A percentile compares a stretch with the other conserved stretches of the same genome.
Evolutionary conservation across 2,329 filamentous ascomycete genomes (phyloP).

Genomic region (Diplodia corticola): DNA sequence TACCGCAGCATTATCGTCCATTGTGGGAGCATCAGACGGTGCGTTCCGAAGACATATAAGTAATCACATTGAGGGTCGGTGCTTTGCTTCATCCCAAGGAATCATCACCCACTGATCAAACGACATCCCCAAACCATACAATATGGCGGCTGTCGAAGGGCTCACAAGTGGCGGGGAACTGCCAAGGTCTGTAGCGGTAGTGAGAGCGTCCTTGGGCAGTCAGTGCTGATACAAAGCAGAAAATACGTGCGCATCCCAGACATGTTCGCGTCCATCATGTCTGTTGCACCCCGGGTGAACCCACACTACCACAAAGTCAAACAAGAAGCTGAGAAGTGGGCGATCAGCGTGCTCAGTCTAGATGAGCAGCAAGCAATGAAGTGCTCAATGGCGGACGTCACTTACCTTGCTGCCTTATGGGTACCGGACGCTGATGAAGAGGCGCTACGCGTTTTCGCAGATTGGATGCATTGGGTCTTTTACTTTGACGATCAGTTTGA

Average conservation of each 20-base stretch:
- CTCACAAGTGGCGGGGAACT: background rate
- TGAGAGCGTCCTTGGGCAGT: no score
- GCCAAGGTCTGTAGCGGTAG: background rate
- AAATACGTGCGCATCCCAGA: slow-evolving; percentile 2
- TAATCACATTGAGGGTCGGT: background rate
- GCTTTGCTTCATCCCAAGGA: background rate
- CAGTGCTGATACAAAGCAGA: background rate
- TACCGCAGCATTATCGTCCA: no score
- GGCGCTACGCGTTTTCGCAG: background rate
- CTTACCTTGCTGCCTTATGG: background rate
- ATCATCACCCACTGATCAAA: background rate
- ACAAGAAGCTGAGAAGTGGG: background rate
- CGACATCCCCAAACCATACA: background rate
- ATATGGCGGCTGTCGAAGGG: background rate
- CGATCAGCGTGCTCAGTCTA: background rate
- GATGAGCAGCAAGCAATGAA: background rate
- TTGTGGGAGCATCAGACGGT: background rate
- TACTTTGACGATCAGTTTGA: slow-evolving; percentile 16
- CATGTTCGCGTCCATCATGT: slow-evolving; percentile 10
- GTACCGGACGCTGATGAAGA: background rate
- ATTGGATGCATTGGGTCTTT: slow-evolving; percentile 10
- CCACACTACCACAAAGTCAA: background rate
- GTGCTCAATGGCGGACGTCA: background rate
- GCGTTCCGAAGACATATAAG: background rate
- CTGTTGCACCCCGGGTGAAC: background rate